A percentile compares a stretch with the other conserved stretches of the same genome.
These are phyloP conservation scores for maize (Zea mays) DNA, from an alignment of 176 grass and related monocot species.

Conservation along the genomic window Zm-B73-REFERENCE-NAM-5.0 NC_050096.1:265542001-265542500, in stretches of 20 bases:
- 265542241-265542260: background rate
- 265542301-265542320: background rate
- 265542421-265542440: background rate
- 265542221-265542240: background rate
- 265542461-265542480: background rate
- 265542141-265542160: slow-evolving; percentile 77
- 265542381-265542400: slow-evolving; percentile 91
- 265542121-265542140: slow-evolving; percentile 62
- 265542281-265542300: background rate
- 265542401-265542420: slow-evolving; percentile 56
- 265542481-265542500: background rate
- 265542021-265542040: slow-evolving; percentile 74
- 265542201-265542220: background rate
- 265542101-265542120: slow-evolving; percentile 92
- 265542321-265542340: slow-evolving; percentile 66
- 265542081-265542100: slow-evolving; percentile 67
- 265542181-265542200: slow-evolving; percentile 24
- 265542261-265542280: too few relatives aligned
- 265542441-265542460: background rate
- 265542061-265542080: slow-evolving; percentile 73
- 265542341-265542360: slow-evolving; percentile 83
- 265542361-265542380: slow-evolving; percentile 79
- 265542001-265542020: slow-evolving; percentile 38
- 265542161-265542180: background rate
- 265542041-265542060: slow-evolving; percentile 78